phyloP scores from a whole-genome alignment of 2,329 filamentous ascomycete species.

The Metarhizium robertsii region DNA sequence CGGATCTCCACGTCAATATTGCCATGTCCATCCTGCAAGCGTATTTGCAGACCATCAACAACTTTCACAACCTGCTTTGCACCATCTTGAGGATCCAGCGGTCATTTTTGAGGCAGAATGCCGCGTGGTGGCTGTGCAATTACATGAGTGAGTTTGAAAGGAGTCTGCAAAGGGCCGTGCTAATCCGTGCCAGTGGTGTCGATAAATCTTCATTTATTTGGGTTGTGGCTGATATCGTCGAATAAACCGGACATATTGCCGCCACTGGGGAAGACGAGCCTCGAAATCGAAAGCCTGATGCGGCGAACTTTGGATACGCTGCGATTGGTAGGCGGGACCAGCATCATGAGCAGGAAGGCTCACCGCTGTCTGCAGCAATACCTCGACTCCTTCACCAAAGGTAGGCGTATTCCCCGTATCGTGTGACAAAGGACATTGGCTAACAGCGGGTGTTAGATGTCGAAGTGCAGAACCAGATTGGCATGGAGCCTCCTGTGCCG shows the following conservation, averaged over 20 bases:
- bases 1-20: conserved; percentile 9
- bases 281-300: conserved; percentile 9
- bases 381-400: conserved; percentile 7
- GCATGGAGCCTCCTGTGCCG: background rate
- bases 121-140: conserved; percentile 23
- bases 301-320: conserved; percentile 9
- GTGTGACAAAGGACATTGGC: background rate
- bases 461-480: background rate
- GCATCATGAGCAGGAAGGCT: conserved; percentile 14
- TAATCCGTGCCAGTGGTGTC: conserved; percentile 13
- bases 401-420: background rate
- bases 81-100: conserved; percentile 10
- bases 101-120: conserved; percentile 15
- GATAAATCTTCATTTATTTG: conserved; percentile 18
- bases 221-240: conserved; percentile 15
- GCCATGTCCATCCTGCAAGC: conserved; percentile 12
- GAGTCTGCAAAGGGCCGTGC: background rate
- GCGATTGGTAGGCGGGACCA: conserved; percentile 11
- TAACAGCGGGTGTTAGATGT: background rate
- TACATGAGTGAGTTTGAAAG: conserved; percentile 15
- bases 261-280: conserved; percentile 5
- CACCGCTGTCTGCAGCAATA: conserved; percentile 14
- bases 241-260: conserved; percentile 4
- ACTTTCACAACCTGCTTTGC: conserved; percentile 12
- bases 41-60: conserved; percentile 11